Evolutionary conservation across 2,329 filamentous ascomycete genomes (phyloP), one percentile per base, ranked within the genome.

Genomic region (Lasiodiplodia sp.): DNA sequence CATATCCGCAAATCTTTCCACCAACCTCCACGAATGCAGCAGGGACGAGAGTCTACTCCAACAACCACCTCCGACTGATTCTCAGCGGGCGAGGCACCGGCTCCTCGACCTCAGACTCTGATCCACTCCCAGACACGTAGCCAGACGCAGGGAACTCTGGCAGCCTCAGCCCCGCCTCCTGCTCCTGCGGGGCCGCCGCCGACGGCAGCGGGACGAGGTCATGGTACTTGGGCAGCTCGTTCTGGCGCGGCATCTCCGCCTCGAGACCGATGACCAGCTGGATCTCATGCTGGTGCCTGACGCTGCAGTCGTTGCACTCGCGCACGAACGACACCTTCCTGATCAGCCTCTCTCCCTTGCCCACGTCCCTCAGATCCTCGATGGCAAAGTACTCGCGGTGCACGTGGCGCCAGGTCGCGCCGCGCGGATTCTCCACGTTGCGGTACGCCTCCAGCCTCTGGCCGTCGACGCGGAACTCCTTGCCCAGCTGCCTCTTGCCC

Each of bases 331-430:
- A n/a, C 16, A 51, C 12, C 44, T 37, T 34, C 40, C 25, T 21
- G 16, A 63, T n/a, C 23, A 63, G 11, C 16, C 58, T n/a, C 40
- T 34, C 40, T 4, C 58, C 58, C 5, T 12, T 18, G 16, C 23
- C 44, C 18, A 63, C 11, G 3, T 63, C 44, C 18, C 12, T 2
- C 58, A 63, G 12, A 6, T 63, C 58, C 25, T 63, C 58, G 7
- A 37, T 44, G 10, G 58, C 58, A 10, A 51, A 6, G 58, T 63
- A 63, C 58, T 63, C 58, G 16, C 58, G 25, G 4, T 51, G 40
- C 1, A 3, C 14, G 25, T 63, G 58, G 8, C 8, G 16, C 58
- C 58, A 63, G 4, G 8, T 2, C 21, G 7, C 8, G 3, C 12
- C 10, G 1, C 23, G 7, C 14, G 38, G 21, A 4, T 44, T 3